Conservation (phyloP, 331 rosid species). For the Telfairia occidentalis region DNA sequence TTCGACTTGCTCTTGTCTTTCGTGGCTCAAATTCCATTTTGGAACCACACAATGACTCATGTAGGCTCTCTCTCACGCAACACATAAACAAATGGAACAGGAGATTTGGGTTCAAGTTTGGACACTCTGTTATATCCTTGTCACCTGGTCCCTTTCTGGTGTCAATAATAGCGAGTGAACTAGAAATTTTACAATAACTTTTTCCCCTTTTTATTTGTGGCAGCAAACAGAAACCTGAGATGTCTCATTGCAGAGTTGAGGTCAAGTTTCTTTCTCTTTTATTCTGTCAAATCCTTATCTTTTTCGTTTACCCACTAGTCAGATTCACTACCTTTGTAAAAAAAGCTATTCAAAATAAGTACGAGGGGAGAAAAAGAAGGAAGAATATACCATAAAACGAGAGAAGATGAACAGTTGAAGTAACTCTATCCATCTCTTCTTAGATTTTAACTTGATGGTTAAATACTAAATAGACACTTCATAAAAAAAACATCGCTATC, state of each 20-base stretch:
- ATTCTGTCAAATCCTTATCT: background rate
- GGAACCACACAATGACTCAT: slow-evolving; percentile 29
- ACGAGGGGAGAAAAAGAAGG: background rate
- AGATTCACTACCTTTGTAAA: background rate
- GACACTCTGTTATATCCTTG: slow-evolving; percentile 11
- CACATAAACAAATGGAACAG: slow-evolving; percentile 11
- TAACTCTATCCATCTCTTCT: background rate
- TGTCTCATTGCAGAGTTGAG: background rate
- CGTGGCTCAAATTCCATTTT: slow-evolving; percentile 30
- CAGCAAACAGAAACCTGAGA: background rate
- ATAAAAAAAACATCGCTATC: background rate
- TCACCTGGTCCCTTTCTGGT: slow-evolving; percentile 11
- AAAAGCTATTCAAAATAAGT: background rate
- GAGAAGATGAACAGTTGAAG: slow-evolving; percentile 4
- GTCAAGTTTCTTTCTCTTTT: background rate
- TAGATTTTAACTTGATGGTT: background rate
- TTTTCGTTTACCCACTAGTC: background rate
- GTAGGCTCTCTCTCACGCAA: slow-evolving; percentile 8
- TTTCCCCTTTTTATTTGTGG: slow-evolving; percentile 4
- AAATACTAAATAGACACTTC: background rate
- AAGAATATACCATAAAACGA: background rate
- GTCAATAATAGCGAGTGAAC: background rate
- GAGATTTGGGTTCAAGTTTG: slow-evolving; percentile 13
- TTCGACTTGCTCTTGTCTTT: slow-evolving; percentile 31
- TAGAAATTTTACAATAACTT: background rate